phyloP scores from a whole-genome alignment of 495 filamentous ascomycete species.

The Hyaloscypha finlandica region DNA sequence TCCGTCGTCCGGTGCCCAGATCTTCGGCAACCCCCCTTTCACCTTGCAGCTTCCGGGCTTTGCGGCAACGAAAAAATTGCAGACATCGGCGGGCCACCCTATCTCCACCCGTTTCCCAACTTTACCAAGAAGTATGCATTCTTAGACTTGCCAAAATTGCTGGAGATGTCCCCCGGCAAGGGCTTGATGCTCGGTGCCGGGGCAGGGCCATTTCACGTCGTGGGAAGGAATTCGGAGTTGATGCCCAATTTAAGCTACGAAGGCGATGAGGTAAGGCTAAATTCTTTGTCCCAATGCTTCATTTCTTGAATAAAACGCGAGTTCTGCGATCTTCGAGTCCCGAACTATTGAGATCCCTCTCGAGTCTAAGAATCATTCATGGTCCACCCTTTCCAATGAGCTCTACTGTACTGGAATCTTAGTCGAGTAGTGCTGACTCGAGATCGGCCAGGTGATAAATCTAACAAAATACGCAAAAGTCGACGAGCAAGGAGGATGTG shows the following conservation, averaged over 20 bases:
- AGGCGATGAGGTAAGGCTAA: background rate
- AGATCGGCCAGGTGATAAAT: constrained; percentile 5
- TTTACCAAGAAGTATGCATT: constrained; percentile 38
- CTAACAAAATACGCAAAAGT: constrained; percentile 26
- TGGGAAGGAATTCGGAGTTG: constrained; percentile 43
- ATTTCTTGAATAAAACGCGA: too few relatives aligned
- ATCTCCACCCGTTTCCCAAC: constrained; percentile 40
- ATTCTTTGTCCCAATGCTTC: too few relatives aligned
- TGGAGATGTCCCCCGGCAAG: constrained; percentile 35
- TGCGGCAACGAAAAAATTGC: constrained; percentile 39
- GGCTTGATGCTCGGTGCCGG: constrained; percentile 41
- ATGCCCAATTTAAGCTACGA: constrained; percentile 40
- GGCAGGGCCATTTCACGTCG: constrained; percentile 43
- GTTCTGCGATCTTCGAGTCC: too few relatives aligned
- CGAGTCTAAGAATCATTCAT: too few relatives aligned
- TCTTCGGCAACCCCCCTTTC: constrained; percentile 40
- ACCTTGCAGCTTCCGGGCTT: constrained; percentile 40
- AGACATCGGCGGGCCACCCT: constrained; percentile 42
- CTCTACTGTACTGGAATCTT: too few relatives aligned
- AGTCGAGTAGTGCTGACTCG: too few relatives aligned
- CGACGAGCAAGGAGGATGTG: constrained; percentile 23
- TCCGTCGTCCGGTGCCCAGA: constrained; percentile 40
- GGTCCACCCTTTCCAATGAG: too few relatives aligned
- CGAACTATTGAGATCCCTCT: too few relatives aligned
- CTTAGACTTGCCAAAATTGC: constrained; percentile 33